These are phyloP conservation scores for Flaveria robusta DNA, from an alignment of 129 eudicot species.

Conservation along the genomic window DNA sequence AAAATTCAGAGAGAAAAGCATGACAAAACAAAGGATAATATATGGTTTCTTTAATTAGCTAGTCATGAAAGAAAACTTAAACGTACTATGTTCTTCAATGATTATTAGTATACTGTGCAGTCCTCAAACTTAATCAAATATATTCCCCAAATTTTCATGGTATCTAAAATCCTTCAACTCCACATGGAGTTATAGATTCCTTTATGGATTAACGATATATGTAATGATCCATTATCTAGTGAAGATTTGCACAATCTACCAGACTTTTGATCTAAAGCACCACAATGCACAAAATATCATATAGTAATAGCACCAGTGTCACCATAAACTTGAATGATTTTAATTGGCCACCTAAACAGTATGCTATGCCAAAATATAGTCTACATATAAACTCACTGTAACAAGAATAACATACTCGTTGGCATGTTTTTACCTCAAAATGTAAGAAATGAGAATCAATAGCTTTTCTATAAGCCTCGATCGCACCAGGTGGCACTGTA, in stretches of 20 bases:
- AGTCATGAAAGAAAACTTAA: neutral
- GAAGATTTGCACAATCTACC: constrained; percentile 12
- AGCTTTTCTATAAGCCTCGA: constrained; percentile 61
- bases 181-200: constrained; percentile 8
- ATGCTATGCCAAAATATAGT: constrained; percentile 2
- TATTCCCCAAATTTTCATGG: neutral
- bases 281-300: constrained; percentile 4
- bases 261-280: neutral
- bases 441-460: constrained; percentile 57
- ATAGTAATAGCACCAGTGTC: neutral
- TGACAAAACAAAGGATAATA: neutral
- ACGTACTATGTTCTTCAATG: neutral
- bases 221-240: neutral
- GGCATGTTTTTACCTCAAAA: constrained; percentile 50
- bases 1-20: neutral
- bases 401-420: neutral
- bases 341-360: constrained; percentile 1
- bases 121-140: neutral
- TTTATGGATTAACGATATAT: neutral
- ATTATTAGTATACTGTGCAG: neutral
- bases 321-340: neutral
- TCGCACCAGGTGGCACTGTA: constrained; percentile 60
- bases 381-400: constrained; percentile 2
- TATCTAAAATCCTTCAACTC: neutral
- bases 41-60: constrained; percentile 1